Evolutionary conservation across 805 yeast species (phyloP).

Genomic region (Kodamaea neixiangensis): DNA sequence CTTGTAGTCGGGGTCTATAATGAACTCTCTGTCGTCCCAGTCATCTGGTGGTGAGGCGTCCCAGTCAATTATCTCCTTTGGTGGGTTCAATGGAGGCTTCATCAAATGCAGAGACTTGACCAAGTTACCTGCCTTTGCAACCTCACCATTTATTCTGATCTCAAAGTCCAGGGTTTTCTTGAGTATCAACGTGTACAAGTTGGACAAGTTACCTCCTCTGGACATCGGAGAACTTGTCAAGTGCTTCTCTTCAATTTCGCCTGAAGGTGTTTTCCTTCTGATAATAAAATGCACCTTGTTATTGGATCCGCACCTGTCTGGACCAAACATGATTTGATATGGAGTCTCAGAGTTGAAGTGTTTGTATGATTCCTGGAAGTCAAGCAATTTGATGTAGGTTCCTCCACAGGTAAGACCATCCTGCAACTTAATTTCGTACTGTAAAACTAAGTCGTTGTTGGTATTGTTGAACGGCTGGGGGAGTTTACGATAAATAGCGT

Average conservation of each 20-base stretch:
- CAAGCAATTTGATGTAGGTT: conserved; percentile 77
- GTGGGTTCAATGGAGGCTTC: conserved; percentile 67
- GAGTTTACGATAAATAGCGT: conserved; percentile 73
- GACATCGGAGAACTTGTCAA: conserved; percentile 69
- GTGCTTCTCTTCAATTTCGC: conserved; percentile 70
- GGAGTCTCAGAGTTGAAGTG: conserved; percentile 68
- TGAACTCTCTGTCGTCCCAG: conserved; percentile 73
- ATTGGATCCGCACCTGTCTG: conserved; percentile 82
- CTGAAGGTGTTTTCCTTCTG: conserved; percentile 54
- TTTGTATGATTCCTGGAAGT: conserved; percentile 35
- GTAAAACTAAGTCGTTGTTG: conserved; percentile 71
- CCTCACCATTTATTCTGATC: conserved; percentile 79
- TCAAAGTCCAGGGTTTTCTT: conserved; percentile 68
- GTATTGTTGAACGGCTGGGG: conserved; percentile 59
- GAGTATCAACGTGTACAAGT: conserved; percentile 76
- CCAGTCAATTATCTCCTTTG: conserved; percentile 58
- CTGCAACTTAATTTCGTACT: conserved; percentile 87
- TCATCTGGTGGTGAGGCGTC: conserved; percentile 67
- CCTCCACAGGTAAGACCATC: conserved; percentile 84
- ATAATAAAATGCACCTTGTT: conserved; percentile 81
- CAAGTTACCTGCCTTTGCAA: conserved; percentile 68
- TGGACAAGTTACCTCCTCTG: conserved; percentile 53
- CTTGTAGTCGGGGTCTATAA: conserved; percentile 66
- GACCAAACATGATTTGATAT: conserved; percentile 91
- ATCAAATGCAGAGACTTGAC: conserved; percentile 52